A percentile compares a stretch with the other conserved stretches of the same genome.
These are phyloP conservation scores for Parastagonospora nodorum DNA, from an alignment of 2,329 filamentous ascomycete species.

Conservation along the genomic window DNA sequence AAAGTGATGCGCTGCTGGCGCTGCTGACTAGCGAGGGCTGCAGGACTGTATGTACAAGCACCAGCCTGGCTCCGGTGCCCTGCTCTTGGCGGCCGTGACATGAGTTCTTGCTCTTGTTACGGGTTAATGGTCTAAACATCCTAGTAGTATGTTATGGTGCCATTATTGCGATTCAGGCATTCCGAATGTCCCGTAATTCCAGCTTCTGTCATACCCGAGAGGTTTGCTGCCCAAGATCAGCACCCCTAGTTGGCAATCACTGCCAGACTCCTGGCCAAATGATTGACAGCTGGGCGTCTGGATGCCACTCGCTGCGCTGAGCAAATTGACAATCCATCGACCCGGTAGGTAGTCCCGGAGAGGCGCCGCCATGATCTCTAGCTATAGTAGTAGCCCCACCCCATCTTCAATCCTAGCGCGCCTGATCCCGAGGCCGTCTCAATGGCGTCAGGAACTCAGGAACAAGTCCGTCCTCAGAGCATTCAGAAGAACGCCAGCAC, in stretches of 20 bases:
- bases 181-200: background rate
- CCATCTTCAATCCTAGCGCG: conserved; percentile 18
- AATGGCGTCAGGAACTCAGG: conserved; percentile 27
- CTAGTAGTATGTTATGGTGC: background rate
- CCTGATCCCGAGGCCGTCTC: conserved; percentile 23
- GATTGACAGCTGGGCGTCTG: background rate
- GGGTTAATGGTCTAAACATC: conserved; percentile 2
- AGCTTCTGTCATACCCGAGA: background rate
- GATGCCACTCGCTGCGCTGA: background rate
- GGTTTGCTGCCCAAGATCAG: conserved; percentile 31
- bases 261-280: background rate
- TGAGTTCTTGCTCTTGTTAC: conserved; percentile 2
- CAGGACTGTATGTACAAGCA: background rate
- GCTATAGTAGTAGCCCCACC: conserved; percentile 5
- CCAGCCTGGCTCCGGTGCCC: background rate
- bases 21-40: conserved; percentile 15
- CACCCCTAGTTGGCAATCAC: conserved; percentile 19
- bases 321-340: conserved; percentile 9
- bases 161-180: conserved; percentile 1
- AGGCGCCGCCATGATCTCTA: conserved; percentile 14
- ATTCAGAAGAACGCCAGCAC: background rate
- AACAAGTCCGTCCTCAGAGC: conserved; percentile 16
- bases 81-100: background rate
- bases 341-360: conserved; percentile 9
- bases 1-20: conserved; percentile 34